These are phyloP conservation scores for Crucihimalaya himalaica DNA, from an alignment of 345 rosid genomes.

Conservation along the genomic window DNA sequence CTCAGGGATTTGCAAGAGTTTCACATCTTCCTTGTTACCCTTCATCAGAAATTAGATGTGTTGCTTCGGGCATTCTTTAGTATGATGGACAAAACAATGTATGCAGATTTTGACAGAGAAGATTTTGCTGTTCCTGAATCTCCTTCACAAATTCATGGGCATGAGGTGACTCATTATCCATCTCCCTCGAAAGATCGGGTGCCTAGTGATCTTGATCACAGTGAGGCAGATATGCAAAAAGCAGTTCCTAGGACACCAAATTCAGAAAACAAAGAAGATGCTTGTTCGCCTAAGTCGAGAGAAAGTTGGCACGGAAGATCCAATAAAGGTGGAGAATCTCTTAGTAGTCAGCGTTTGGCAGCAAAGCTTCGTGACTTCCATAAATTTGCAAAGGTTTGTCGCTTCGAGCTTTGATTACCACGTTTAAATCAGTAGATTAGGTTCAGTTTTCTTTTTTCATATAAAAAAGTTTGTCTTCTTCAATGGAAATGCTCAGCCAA, in stretches of 20 bases:
- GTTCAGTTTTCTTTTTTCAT: not conserved
- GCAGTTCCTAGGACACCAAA: slow-evolving; percentile 54
- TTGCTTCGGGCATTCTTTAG: slow-evolving; percentile 69
- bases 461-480: not conserved
- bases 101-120: slow-evolving; percentile 74
- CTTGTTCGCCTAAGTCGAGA: slow-evolving; percentile 64
- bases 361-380: slow-evolving; percentile 94
- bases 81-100: slow-evolving; percentile 62
- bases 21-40: slow-evolving; percentile 89
- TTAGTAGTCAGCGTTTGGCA: slow-evolving; percentile 76
- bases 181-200: slow-evolving; percentile 63
- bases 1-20: slow-evolving; percentile 90
- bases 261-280: slow-evolving; percentile 78
- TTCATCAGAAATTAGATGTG: slow-evolving; percentile 83
- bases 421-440: not conserved
- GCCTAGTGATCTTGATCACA: slow-evolving; percentile 54
- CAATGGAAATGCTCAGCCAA: not conserved
- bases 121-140: slow-evolving; percentile 68
- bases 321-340: slow-evolving; percentile 67
- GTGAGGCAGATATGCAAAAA: slow-evolving; percentile 69
- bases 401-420: slow-evolving; percentile 8
- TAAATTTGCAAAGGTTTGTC: slow-evolving; percentile 87
- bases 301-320: slow-evolving; percentile 79
- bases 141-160: slow-evolving; percentile 46
- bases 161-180: slow-evolving; percentile 46